A percentile compares a stretch with the other conserved stretches of the same genome.
These are phyloP conservation scores for Syzygium aromaticum DNA, from an alignment of 345 rosid species.

Conservation along the genomic window DNA sequence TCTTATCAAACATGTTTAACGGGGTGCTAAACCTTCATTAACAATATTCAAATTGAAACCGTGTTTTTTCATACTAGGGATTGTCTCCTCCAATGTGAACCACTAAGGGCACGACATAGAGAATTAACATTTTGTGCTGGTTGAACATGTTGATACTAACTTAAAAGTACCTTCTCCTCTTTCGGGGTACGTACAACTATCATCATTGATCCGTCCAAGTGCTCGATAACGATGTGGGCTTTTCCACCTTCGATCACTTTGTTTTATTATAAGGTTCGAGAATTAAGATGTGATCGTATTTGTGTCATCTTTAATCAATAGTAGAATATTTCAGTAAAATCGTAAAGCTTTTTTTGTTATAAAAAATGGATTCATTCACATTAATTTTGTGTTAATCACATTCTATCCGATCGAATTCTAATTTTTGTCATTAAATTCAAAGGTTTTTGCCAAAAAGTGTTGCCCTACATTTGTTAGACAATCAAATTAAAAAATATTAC, in stretches of 20 bases:
- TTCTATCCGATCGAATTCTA: background rate
- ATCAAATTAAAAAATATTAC: background rate
- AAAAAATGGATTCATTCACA: background rate
- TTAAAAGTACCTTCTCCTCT: background rate
- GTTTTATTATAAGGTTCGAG: background rate
- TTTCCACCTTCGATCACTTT: background rate
- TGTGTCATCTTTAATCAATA: background rate
- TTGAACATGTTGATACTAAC: background rate
- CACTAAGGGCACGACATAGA: too few species aligned
- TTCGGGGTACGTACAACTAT: background rate
- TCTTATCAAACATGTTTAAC: too few species aligned
- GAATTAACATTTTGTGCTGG: too few species aligned
- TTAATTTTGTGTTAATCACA: background rate
- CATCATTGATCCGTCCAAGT: background rate
- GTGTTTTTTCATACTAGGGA: too few species aligned
- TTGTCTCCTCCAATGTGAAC: too few species aligned
- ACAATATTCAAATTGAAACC: background rate
- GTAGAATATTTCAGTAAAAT: background rate
- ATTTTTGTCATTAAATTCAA: background rate
- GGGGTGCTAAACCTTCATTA: background rate
- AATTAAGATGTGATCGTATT: background rate
- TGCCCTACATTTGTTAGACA: background rate
- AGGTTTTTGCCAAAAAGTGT: background rate
- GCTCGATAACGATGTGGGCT: background rate
- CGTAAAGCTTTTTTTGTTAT: background rate